These are phyloP conservation scores for Friedmanniomyces endolithicus DNA, from an alignment of 495 filamentous ascomycete genomes.

Conservation along the genomic window DNA sequence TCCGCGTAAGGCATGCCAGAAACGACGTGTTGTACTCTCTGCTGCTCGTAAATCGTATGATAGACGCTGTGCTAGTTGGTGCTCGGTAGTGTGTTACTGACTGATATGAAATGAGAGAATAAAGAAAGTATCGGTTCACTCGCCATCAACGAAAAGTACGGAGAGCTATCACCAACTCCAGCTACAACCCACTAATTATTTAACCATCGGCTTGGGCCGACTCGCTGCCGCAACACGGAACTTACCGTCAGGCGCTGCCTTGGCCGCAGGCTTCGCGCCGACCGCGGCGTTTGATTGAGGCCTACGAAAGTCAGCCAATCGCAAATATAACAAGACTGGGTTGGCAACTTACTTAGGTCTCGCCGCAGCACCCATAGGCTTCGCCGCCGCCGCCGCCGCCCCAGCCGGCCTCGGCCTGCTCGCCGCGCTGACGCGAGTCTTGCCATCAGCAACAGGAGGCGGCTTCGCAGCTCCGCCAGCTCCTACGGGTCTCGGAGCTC, in stretches of 20 bases:
- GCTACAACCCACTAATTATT: background rate
- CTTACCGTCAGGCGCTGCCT: slow-evolving; percentile 6
- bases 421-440: background rate
- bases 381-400: background rate
- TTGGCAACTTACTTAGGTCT: background rate
- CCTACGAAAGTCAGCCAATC: background rate
- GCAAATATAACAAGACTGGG: too few relatives aligned
- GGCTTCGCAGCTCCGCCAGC: background rate
- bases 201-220: slow-evolving; percentile 10
- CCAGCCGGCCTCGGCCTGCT: slow-evolving; percentile 3
- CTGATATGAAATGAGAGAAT: too few relatives aligned
- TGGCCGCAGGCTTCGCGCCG: background rate
- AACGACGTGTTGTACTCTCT: too few relatives aligned
- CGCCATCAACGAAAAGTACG: too few relatives aligned
- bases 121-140: too few relatives aligned
- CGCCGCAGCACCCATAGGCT: background rate
- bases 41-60: too few relatives aligned
- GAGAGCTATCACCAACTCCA: too few relatives aligned
- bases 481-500: slow-evolving; percentile 2
- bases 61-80: too few relatives aligned
- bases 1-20: too few relatives aligned
- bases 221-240: slow-evolving; percentile 12
- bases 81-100: too few relatives aligned
- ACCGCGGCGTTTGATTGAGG: background rate
- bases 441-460: background rate